Evolutionary conservation across 495 filamentous ascomycete species (phyloP).

Genomic region (Daldinia vernicosa): DNA sequence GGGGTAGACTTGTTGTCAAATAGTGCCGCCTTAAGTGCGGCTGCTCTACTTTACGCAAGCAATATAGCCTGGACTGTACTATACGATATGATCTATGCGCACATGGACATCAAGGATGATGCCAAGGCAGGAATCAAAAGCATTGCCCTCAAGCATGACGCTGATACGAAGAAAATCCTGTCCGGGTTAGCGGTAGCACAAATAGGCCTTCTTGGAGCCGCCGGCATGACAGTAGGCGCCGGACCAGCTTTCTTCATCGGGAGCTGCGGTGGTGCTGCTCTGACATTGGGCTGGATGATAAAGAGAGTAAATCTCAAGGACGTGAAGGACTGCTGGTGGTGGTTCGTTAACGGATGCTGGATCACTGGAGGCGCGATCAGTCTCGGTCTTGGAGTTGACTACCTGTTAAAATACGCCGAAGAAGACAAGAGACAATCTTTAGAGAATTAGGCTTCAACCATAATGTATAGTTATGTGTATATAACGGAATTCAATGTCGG

Average conservation of each 20-base stretch:
- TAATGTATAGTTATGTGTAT: slow-evolving; percentile 19
- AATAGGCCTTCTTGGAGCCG: slow-evolving; percentile 78
- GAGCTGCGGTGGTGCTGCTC: slow-evolving; percentile 82
- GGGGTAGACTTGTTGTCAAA: slow-evolving; percentile 81
- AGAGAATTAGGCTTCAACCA: slow-evolving; percentile 28
- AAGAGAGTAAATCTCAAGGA: slow-evolving; percentile 84
- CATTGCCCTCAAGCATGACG: slow-evolving; percentile 88
- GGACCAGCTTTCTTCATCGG: slow-evolving; percentile 87
- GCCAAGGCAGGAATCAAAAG: slow-evolving; percentile 92
- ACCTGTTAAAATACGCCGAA: slow-evolving; percentile 54
- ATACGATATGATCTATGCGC: slow-evolving; percentile 99
- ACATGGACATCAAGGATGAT: slow-evolving; percentile 98
- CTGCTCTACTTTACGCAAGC: slow-evolving; percentile 79
- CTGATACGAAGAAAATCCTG: slow-evolving; percentile 86
- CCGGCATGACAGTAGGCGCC: slow-evolving; percentile 75
- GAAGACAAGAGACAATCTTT: slow-evolving; percentile 15
- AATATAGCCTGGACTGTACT: slow-evolving; percentile 94
- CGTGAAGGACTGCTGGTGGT: slow-evolving; percentile 93
- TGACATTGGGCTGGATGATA: slow-evolving; percentile 86
- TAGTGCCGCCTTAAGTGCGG: slow-evolving; percentile 68
- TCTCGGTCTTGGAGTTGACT: slow-evolving; percentile 60
- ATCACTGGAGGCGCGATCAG: slow-evolving; percentile 64
- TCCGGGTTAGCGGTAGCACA: slow-evolving; percentile 78
- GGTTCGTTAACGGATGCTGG: slow-evolving; percentile 78
- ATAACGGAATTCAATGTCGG: slow-evolving; percentile 17